phyloP scores from a whole-genome alignment of 768 basidiomycete species.

The Mycena albidolilacea region DNA sequence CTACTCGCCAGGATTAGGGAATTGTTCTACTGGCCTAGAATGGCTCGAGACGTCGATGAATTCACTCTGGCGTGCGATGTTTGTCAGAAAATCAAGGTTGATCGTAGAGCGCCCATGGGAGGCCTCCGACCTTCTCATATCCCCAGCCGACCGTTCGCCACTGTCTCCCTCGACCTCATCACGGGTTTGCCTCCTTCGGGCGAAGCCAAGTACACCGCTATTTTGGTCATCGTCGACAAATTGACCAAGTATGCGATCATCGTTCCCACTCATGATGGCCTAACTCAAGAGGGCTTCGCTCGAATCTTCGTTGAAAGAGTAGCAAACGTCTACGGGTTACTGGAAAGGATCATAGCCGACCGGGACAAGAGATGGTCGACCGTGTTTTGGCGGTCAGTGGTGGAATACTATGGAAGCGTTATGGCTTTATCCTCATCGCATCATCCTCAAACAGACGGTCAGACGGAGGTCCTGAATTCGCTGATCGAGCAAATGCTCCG shows the following conservation, averaged over 20 bases:
- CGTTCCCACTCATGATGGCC: conserved; percentile 43
- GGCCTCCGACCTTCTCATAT: conserved; percentile 11
- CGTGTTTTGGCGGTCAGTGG: background rate
- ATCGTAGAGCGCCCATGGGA: conserved; percentile 4
- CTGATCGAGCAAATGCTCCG: no score
- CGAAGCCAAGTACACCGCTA: conserved; percentile 41
- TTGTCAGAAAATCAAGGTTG: conserved; percentile 18
- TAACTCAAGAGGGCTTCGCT: conserved; percentile 17
- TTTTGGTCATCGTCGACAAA: conserved; percentile 47
- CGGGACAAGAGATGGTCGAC: background rate
- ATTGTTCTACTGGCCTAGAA: conserved; percentile 1
- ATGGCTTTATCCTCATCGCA: no score
- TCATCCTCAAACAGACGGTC: no score
- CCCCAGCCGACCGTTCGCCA: conserved; percentile 1
- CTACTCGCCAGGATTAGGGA: conserved; percentile 2
- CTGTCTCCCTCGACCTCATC: conserved; percentile 11
- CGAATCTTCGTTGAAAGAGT: background rate
- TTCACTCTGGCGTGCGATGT: conserved; percentile 5
- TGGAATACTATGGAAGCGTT: no score
- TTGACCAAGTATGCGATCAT: conserved; percentile 53
- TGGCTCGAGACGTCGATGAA: background rate
- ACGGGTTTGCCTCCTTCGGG: conserved; percentile 23
- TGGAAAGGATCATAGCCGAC: background rate
- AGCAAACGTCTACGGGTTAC: background rate
- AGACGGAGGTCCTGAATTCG: no score